These are phyloP conservation scores for Phaseolus coccineus DNA, from an alignment of 331 rosid genomes.

Conservation along the genomic window DNA sequence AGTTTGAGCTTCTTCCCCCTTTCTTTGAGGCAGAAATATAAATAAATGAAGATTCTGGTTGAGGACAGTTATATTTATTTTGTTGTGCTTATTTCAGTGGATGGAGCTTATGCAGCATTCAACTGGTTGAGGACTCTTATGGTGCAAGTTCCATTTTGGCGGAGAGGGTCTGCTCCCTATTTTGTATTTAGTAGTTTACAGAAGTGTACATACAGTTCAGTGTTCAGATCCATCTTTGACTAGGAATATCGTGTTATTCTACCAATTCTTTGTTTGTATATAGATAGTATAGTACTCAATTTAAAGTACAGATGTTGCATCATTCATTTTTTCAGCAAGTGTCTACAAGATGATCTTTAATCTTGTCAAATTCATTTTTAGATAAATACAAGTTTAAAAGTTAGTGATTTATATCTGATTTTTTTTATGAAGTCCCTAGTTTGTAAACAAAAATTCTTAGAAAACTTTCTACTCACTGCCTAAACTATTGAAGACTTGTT, in stretches of 20 bases:
- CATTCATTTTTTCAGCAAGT: background rate
- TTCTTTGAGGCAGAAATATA: background rate
- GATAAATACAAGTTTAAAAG: background rate
- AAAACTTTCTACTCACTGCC: no score
- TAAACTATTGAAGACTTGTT: no score
- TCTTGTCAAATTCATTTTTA: no score
- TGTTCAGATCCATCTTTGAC: background rate
- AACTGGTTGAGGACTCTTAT: conserved; percentile 21
- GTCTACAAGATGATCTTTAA: no score
- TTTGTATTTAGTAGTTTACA: background rate
- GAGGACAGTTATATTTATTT: conserved; percentile 4
- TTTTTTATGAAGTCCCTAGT: no score
- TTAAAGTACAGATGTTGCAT: background rate
- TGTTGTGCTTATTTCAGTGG: conserved; percentile 55
- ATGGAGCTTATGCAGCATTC: conserved; percentile 59
- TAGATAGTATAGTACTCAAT: background rate
- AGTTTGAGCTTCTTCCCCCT: conserved; percentile 2
- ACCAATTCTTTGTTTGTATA: background rate
- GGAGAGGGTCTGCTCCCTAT: background rate
- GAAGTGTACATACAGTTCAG: background rate
- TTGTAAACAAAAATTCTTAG: no score
- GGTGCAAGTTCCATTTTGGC: background rate
- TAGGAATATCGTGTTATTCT: background rate
- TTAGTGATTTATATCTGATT: no score
- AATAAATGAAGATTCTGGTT: background rate